Conservation (phyloP, 257 asterid genomes). For the Gentiana dahurica region DNA sequence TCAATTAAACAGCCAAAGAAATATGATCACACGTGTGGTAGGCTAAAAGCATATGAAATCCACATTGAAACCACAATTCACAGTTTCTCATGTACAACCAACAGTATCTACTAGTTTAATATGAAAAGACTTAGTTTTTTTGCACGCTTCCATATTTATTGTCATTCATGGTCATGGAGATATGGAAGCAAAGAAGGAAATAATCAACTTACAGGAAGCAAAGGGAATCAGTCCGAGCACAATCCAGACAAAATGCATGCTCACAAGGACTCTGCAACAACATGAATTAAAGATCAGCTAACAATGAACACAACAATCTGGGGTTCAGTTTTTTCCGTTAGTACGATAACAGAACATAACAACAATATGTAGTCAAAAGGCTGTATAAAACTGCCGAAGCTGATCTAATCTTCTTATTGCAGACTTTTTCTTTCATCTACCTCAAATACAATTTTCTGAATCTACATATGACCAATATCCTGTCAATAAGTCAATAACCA, state of each 20-base stretch:
- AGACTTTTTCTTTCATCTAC: no score
- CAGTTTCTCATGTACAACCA: neutral
- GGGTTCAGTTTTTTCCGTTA: no score
- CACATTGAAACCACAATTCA: neutral
- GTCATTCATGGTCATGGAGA: neutral
- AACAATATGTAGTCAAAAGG: no score
- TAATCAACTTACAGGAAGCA: constrained; percentile 78
- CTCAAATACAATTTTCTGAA: no score
- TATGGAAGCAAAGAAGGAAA: neutral
- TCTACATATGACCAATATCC: no score
- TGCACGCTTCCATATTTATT: no score
- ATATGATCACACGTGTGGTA: neutral
- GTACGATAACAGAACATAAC: neutral
- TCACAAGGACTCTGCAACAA: constrained; percentile 93
- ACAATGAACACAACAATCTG: neutral
- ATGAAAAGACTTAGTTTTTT: no score
- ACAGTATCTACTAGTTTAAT: no score
- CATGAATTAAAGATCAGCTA: constrained; percentile 10
- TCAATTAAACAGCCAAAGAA: constrained; percentile 1
- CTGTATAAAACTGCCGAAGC: neutral
- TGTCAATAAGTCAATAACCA: no score
- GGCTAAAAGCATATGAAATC: neutral
- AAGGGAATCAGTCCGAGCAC: constrained; percentile 85
- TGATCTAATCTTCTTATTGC: neutral
- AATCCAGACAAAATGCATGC: constrained; percentile 93